These are phyloP conservation scores for Tolypocladium ophioglossoides DNA, from an alignment of 2,329 filamentous ascomycete genomes.

Conservation along the genomic window DNA sequence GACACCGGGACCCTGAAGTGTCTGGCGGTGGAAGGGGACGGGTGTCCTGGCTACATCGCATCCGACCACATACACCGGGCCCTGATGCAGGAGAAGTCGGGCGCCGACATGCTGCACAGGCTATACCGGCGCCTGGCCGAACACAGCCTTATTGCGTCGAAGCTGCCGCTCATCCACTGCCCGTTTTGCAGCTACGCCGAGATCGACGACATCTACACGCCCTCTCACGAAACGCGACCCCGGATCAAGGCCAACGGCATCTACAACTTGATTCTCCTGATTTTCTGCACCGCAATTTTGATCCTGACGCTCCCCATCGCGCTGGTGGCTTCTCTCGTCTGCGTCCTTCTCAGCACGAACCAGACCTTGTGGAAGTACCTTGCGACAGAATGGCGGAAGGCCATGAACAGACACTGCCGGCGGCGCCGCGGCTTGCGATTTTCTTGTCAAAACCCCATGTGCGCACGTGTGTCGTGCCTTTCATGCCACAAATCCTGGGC, in stretches of 20 bases:
- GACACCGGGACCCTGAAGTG: constrained; percentile 68
- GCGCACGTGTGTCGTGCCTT: constrained; percentile 64
- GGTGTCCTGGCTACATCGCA: constrained; percentile 67
- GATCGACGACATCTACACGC: constrained; percentile 65
- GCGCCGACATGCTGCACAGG: constrained; percentile 59
- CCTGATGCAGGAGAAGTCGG: constrained; percentile 58
- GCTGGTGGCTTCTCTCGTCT: constrained; percentile 34
- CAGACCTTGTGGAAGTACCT: constrained; percentile 31
- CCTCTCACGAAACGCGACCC: constrained; percentile 41
- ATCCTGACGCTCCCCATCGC: constrained; percentile 45
- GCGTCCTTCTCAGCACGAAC: constrained; percentile 31
- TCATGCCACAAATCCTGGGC: constrained; percentile 74
- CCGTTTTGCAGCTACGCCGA: constrained; percentile 91
- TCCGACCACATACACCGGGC: constrained; percentile 61
- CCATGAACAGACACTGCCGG: constrained; percentile 57
- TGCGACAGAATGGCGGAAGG: constrained; percentile 39
- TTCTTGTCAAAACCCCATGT: constrained; percentile 59
- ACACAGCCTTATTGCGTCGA: constrained; percentile 62
- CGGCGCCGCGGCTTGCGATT: constrained; percentile 68
- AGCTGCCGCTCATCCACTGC: constrained; percentile 68
- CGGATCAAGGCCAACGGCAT: constrained; percentile 43
- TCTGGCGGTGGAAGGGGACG: constrained; percentile 60
- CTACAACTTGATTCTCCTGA: constrained; percentile 37
- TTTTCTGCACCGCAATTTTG: constrained; percentile 41
- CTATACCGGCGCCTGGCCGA: constrained; percentile 72